Evolutionary conservation across 192 early-diverging fungal genomes (phyloP).

Genomic region (Phycomyces blakesleeanus): DNA sequence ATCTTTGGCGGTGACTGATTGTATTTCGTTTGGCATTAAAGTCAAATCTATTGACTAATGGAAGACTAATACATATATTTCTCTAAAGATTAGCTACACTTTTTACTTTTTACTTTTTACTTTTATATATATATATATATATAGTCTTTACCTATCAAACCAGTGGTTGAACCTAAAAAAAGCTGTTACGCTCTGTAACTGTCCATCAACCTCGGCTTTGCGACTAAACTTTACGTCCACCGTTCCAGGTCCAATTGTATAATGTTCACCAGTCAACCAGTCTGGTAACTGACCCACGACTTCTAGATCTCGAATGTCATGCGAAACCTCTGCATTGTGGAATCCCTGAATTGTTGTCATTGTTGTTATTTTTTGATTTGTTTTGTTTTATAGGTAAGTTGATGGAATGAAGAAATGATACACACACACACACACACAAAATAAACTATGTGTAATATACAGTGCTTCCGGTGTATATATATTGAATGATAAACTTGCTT

Average conservation of each 20-base stretch:
- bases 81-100: no score
- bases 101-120: no score
- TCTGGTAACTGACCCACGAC: conserved; percentile 60
- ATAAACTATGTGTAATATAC: no score
- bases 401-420: no score
- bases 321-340: conserved; percentile 50
- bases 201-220: conserved; percentile 51
- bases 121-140: background rate
- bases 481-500: no score
- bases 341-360: conserved; percentile 49
- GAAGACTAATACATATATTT: conserved; percentile 47
- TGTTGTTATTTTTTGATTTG: no score
- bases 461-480: no score
- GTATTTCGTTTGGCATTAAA: conserved; percentile 54
- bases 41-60: conserved; percentile 65
- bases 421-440: no score
- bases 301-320: conserved; percentile 37
- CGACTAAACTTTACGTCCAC: conserved; percentile 64
- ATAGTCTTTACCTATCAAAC: conserved; percentile 56
- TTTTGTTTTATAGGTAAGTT: no score
- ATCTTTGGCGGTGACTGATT: conserved; percentile 56
- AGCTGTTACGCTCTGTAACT: conserved; percentile 62
- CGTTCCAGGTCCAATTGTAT: conserved; percentile 62
- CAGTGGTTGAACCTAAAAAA: conserved; percentile 65
- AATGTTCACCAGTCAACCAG: conserved; percentile 63